Evolutionary conservation across 2,329 filamentous ascomycete species (phyloP).

Genomic region (Neonectria faginata): DNA sequence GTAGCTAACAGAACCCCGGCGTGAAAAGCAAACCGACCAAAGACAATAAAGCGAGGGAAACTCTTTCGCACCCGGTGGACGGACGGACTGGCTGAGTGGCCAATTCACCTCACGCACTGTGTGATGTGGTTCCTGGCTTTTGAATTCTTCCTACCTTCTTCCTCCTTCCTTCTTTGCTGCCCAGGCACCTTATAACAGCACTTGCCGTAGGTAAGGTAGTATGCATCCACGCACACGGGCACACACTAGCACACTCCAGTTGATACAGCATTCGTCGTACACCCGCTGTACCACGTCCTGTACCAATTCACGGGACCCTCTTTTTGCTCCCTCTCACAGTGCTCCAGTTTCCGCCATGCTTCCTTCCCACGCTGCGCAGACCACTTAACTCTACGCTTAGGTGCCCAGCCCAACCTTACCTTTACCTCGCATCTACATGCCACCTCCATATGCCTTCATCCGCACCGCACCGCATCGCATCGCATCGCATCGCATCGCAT

Average conservation of each 20-base stretch:
- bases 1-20: slow-evolving; percentile 3
- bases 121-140: not conserved
- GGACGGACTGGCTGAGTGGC: not conserved
- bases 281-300: not conserved
- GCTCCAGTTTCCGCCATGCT: not conserved
- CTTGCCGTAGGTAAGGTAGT: not conserved
- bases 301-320: not conserved
- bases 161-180: slow-evolving; percentile 1
- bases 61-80: too few relatives aligned
- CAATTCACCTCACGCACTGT: not conserved
- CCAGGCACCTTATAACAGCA: not conserved
- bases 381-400: slow-evolving; percentile 18
- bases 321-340: slow-evolving; percentile 2
- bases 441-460: slow-evolving; percentile 23
- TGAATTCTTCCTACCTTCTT: not conserved
- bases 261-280: slow-evolving; percentile 4
- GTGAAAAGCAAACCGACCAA: not conserved
- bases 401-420: slow-evolving; percentile 23
- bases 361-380: slow-evolving; percentile 1
- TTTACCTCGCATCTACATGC: slow-evolving; percentile 11
- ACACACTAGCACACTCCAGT: not conserved
- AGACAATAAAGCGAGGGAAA: not conserved
- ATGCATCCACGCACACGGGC: slow-evolving; percentile 1
- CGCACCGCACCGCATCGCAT: slow-evolving; percentile 15
- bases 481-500: not conserved